Evolutionary conservation across 2,329 filamentous ascomycete species (phyloP), one percentile per base, ranked within the genome.

Genomic region (Trichothecium sympodiale): DNA sequence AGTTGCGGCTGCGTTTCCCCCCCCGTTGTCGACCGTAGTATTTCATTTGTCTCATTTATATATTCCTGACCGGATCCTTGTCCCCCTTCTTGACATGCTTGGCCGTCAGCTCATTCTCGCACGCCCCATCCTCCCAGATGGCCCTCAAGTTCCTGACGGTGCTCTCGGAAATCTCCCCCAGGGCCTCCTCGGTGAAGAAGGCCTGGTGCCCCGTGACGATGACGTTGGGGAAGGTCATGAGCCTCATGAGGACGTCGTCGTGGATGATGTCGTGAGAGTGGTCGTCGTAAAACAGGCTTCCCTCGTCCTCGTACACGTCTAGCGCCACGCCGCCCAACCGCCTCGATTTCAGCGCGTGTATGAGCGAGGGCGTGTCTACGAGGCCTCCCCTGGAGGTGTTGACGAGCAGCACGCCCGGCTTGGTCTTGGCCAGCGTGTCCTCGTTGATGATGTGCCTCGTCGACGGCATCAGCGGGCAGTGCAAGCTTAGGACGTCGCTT

Each of bases 381-480:
- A 83, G 57, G 2, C 69, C 76, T 15, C 79, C 80, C 2, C 80
- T 71, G 4, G 77, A 80, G 1, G 78, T 83, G 54, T 83, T 81
- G 43, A 83, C 64, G 23, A 83, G 56, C 53, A 81, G 60, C 1
- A 69, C 75, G 2, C 68, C 73, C 7, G 55, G 51, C 54, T 80
- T 79, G 64, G 81, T 76, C 42, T 59, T 49, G 4, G 52, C 48
- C 17, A 83, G 55, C 7, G 70, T 64, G 4, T 59, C 46, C 13
- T 59, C 59, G 47, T 77, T 72, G 50, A 83, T 72, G 40, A 83
- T 64, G 50, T 77, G 70, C 17, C 64, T 61, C 43, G 79, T 83
- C 34, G 56, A 53, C 3, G 70, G 65, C 44, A 65, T 76, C 17
- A 83, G 62, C 4, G 79, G 78, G 50, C 78, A 82, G 54, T 83